Base-by-base conservation (phyloP, 2,329 filamentous ascomycete species). In the Blumeria graminis region DNA sequence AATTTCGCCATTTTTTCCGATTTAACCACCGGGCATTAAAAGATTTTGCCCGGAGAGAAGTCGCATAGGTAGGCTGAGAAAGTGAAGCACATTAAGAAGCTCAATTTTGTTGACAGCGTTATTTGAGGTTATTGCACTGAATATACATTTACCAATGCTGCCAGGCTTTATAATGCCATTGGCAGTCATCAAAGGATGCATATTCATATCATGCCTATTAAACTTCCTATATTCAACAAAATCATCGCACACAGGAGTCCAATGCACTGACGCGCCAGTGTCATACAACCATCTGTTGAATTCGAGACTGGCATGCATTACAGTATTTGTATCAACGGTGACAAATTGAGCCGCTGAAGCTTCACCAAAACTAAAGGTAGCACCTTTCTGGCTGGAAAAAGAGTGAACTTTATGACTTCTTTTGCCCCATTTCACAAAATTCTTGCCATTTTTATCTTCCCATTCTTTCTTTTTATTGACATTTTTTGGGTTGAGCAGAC, bases 391-490 rank as follows among this genome's bases (percentile, higher is more conserved):
- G 22, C 28, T 52, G 22, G 32, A 35, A 52, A 13, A 34, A 34
- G 48, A 52, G 11, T 34, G 28, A 52, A 14, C 22, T 34, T 33
- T 52, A 35, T 52, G 6, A 5, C 28, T 52, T 52, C 48, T 52
- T 52, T 52, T 33, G 28, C 8, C 7, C 48, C 48, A n/a, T 52
- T 52, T 52, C 6, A 52, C 7, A 34, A 52, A 10, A 5, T 48
- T 48, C 16, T 48, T 48, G 45, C 45, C 7, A 22, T 10, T 48
- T 28, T 9, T 52, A 10, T 52, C 32, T 52, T 52, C 48, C 48
- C 48, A 52, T 52, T 52, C 48, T 52, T 35, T 52, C 48, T 52
- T 52, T 48, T 52, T 34, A 52, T 8, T 52, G 8, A 34, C 32
- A 10, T 52, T 52, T 52, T 34, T 52, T 34, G 48, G 48, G 48